Percentiles rank a stretch among this genome's conserved stretches.
These are phyloP conservation scores for Lasiosphaeriaceae sp. DNA, from an alignment of 495 filamentous ascomycete species.

Conservation along the genomic window DNA sequence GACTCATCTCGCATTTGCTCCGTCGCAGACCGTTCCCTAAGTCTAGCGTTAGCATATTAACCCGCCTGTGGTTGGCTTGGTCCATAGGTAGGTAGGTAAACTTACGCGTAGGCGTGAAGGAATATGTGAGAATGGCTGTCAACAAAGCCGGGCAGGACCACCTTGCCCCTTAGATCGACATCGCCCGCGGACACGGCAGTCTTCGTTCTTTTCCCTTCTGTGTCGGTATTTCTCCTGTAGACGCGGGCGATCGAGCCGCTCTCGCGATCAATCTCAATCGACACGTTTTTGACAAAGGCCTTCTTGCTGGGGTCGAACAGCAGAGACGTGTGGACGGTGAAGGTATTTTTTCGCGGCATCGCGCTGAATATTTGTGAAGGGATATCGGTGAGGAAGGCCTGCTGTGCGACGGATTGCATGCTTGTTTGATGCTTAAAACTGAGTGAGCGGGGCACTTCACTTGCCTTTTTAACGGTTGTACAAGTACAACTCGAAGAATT, in stretches of 20 bases:
- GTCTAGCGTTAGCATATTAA: background rate
- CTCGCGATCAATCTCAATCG: constrained; percentile 33
- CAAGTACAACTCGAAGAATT: too few relatives aligned
- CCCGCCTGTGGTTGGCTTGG: too few relatives aligned
- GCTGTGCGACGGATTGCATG: too few relatives aligned
- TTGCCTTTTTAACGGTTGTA: too few relatives aligned
- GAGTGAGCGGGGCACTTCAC: too few relatives aligned
- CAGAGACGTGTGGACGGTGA: constrained; percentile 43
- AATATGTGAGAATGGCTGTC: constrained; percentile 53
- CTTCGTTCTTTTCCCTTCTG: background rate
- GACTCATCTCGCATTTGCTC: constrained; percentile 51
- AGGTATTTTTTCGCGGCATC: constrained; percentile 10
- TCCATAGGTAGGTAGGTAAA: background rate
- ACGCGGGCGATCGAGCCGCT: constrained; percentile 42
- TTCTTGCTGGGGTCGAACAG: constrained; percentile 49
- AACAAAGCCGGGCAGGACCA: constrained; percentile 49
- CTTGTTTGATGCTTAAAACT: background rate
- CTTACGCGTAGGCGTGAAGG: constrained; percentile 8
- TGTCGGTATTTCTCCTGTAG: constrained; percentile 22
- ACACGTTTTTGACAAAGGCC: constrained; percentile 36
- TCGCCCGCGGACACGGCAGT: constrained; percentile 1
- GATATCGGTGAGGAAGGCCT: too few relatives aligned
- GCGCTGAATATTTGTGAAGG: too few relatives aligned
- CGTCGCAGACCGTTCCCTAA: constrained; percentile 31
- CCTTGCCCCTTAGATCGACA: constrained; percentile 45